Evolutionary conservation across 208 protist genomes (phyloP).

Genomic region (Trypanosoma boissoni): DNA sequence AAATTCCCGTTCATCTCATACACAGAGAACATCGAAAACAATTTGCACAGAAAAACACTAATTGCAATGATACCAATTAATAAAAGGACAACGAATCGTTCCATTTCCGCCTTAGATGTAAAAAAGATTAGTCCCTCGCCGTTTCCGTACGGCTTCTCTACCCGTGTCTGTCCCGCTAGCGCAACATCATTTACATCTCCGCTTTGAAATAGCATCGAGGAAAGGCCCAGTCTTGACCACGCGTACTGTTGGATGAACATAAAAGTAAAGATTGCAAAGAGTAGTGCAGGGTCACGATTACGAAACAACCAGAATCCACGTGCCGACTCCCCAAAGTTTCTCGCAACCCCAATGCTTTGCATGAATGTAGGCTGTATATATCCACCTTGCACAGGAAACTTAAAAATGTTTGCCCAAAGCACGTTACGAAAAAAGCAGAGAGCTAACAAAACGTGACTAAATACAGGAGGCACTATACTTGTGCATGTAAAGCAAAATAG

Average conservation of each 20-base stretch:
- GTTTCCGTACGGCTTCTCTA: not conserved
- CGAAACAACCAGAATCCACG: slow-evolving; percentile 62
- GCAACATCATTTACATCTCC: not conserved
- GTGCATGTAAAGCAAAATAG: slow-evolving; percentile 25
- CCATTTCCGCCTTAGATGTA: slow-evolving; percentile 4
- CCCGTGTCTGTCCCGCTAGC: not conserved
- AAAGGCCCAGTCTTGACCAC: slow-evolving; percentile 52
- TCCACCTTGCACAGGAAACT: slow-evolving; percentile 48
- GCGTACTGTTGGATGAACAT: slow-evolving; percentile 41
- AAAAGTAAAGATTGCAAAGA: slow-evolving; percentile 42
- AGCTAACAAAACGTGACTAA: slow-evolving; percentile 42
- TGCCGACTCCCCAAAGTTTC: slow-evolving; percentile 43
- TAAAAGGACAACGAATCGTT: slow-evolving; percentile 25
- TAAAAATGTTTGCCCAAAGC: slow-evolving; percentile 39
- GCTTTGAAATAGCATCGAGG: slow-evolving; percentile 27
- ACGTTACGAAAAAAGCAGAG: slow-evolving; percentile 70
- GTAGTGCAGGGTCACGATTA: slow-evolving; percentile 48
- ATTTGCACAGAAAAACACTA: slow-evolving; percentile 39
- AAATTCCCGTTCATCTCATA: slow-evolving; percentile 30
- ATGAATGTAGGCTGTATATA: slow-evolving; percentile 9
- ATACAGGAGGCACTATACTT: slow-evolving; percentile 43
- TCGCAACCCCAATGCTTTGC: slow-evolving; percentile 34
- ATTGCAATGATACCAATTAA: slow-evolving; percentile 29
- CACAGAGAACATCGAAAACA: slow-evolving; percentile 31
- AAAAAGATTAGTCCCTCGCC: slow-evolving; percentile 10